phyloP scores from a whole-genome alignment of 83 land plant genomes.

The Diphasiastrum complanatum region DNA sequence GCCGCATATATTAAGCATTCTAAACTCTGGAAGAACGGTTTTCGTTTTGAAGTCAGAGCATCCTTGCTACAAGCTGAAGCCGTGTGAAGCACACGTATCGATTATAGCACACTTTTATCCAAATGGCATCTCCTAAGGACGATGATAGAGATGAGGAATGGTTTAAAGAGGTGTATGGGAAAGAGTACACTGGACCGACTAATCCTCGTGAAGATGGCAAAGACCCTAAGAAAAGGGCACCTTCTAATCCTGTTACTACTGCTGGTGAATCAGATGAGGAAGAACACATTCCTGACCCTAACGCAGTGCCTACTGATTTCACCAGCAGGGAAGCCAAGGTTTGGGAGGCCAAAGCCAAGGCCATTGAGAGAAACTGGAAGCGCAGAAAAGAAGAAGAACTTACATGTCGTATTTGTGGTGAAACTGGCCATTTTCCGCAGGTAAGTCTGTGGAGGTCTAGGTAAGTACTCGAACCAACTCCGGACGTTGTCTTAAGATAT shows the following conservation, averaged over 20 bases:
- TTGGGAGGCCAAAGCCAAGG: constrained; percentile 99
- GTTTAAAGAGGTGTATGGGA: constrained; percentile 84
- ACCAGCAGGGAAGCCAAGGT: constrained; percentile 95
- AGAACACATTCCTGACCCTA: constrained; percentile 68
- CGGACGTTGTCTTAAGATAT: too few species aligned
- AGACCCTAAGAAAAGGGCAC: constrained; percentile 42
- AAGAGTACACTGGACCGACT: constrained; percentile 84
- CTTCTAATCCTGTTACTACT: constrained; percentile 20
- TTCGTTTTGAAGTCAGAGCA: too few species aligned
- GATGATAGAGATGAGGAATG: constrained; percentile 90
- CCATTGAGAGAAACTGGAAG: constrained; percentile 96
- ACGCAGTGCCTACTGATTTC: constrained; percentile 98
- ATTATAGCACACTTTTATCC: too few species aligned
- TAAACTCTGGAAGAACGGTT: too few species aligned
- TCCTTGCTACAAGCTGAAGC: too few species aligned
- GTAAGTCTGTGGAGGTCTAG: too few species aligned
- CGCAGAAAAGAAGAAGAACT: constrained; percentile 94
- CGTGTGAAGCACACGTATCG: too few species aligned
- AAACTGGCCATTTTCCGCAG: constrained; percentile 98
- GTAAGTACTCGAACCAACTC: too few species aligned
- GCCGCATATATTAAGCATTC: too few species aligned
- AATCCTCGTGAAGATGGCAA: constrained; percentile 30
- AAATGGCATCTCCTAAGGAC: constrained; percentile 48
- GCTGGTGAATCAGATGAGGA: constrained; percentile 64
- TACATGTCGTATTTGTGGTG: constrained; percentile 92